Conservation (phyloP, 371 early-diverging fungal genomes). For the Apophysomyces sp. region DNA sequence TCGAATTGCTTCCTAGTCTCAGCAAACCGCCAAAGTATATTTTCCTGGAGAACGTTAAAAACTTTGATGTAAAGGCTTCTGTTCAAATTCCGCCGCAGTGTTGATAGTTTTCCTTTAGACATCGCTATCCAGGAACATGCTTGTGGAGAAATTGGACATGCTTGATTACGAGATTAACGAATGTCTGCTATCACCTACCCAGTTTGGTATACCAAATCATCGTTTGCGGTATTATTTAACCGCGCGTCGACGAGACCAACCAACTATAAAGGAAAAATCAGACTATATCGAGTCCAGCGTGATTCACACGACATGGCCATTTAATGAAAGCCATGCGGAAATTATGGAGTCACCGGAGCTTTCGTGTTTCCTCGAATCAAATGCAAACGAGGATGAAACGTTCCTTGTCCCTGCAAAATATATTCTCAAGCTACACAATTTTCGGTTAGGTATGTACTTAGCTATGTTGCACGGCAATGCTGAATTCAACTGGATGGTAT, state of each 20-base stretch:
- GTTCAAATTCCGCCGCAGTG: not conserved
- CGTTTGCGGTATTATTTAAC: constrained; percentile 67
- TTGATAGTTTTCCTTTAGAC: constrained; percentile 19
- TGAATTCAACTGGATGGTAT: not conserved
- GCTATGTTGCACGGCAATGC: not conserved
- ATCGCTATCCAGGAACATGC: constrained; percentile 56
- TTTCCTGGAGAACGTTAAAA: constrained; percentile 76
- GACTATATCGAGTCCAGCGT: constrained; percentile 23
- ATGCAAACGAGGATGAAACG: constrained; percentile 25
- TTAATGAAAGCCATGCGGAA: constrained; percentile 25
- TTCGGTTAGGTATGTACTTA: constrained; percentile 62
- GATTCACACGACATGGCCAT: constrained; percentile 57
- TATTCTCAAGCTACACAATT: constrained; percentile 64
- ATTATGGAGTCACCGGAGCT: constrained; percentile 28
- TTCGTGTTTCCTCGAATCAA: constrained; percentile 43
- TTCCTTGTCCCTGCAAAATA: constrained; percentile 59
- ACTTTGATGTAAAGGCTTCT: constrained; percentile 64
- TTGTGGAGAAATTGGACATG: constrained; percentile 56
- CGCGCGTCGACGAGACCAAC: constrained; percentile 51
- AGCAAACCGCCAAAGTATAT: constrained; percentile 50
- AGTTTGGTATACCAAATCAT: constrained; percentile 73
- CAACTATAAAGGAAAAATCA: constrained; percentile 20
- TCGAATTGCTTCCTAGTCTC: constrained; percentile 58
- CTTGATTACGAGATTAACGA: constrained; percentile 67
- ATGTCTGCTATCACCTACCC: constrained; percentile 62